Conservation (phyloP, 257 asterid genomes). For the Gentiana straminea region DNA sequence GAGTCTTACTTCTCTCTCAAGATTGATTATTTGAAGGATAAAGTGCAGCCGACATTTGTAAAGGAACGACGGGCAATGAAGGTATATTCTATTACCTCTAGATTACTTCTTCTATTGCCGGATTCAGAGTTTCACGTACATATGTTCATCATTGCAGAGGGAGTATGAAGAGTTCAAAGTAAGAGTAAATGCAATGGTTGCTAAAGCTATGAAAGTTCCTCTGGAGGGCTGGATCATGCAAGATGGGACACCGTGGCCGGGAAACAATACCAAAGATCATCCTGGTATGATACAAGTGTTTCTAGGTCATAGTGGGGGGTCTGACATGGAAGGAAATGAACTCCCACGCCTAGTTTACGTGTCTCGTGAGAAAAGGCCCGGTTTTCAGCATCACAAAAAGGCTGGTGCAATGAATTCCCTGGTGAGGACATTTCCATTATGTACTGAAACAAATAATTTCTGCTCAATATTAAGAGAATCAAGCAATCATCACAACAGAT, state of each 20-base stretch:
- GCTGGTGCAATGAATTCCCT: slow-evolving; percentile 98
- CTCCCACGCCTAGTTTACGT: slow-evolving; percentile 95
- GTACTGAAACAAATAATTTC: too few species aligned
- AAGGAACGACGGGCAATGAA: slow-evolving; percentile 98
- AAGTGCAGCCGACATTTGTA: slow-evolving; percentile 93
- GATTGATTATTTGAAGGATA: slow-evolving; percentile 86
- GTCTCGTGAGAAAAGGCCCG: slow-evolving; percentile 98
- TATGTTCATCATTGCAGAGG: slow-evolving; percentile 39
- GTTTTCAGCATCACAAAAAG: slow-evolving; percentile 94
- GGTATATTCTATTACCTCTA: slow-evolving; percentile 28
- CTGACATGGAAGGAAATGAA: slow-evolving; percentile 82
- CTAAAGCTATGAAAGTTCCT: slow-evolving; percentile 88
- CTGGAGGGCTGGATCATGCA: slow-evolving; percentile 98
- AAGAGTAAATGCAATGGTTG: slow-evolving; percentile 81
- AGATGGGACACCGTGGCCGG: slow-evolving; percentile 99
- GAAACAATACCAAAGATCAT: slow-evolving; percentile 92
- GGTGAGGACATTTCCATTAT: slow-evolving; percentile 30
- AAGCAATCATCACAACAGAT: too few species aligned
- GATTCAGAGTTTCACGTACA: too few species aligned
- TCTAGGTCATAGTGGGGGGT: slow-evolving; percentile 91
- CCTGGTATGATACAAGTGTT: slow-evolving; percentile 99
- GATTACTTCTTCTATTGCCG: background rate
- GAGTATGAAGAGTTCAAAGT: slow-evolving; percentile 96
- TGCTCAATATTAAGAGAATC: too few species aligned
- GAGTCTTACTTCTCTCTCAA: slow-evolving; percentile 85